A percentile compares a stretch with the other conserved stretches of the same genome.
Conservation (phyloP, 495 filamentous ascomycete genomes). For the Letharia columbiana region DNA sequence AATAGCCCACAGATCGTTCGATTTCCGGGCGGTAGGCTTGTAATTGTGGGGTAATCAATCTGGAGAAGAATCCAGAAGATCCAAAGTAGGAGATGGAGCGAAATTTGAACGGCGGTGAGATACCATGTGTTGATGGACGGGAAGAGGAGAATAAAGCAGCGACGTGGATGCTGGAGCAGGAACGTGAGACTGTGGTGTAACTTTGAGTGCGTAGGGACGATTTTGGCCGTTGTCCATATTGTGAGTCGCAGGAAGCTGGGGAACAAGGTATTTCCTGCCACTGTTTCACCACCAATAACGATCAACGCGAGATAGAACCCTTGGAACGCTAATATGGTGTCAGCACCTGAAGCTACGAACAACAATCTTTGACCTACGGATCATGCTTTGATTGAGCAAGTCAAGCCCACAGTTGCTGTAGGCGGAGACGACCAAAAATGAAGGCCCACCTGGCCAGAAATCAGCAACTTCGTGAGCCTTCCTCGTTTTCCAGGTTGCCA, state of each 20-base stretch:
- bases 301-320: not conserved
- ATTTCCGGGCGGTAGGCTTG: not conserved
- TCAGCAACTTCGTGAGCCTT: not conserved
- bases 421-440: not conserved
- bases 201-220: not conserved
- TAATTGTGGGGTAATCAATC: not conserved
- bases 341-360: not conserved
- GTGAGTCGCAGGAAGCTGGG: not conserved
- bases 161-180: not conserved
- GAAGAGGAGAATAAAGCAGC: constrained; percentile 5
- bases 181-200: constrained; percentile 1
- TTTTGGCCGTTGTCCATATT: not conserved
- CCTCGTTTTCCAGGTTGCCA: not conserved
- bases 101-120: not conserved
- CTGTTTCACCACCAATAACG: not conserved
- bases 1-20: not conserved
- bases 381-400: not conserved
- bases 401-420: not conserved
- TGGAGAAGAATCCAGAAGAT: constrained; percentile 5
- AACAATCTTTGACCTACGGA: not conserved
- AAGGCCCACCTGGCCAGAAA: constrained; percentile 1
- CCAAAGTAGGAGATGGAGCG: not conserved
- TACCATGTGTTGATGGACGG: constrained; percentile 10
- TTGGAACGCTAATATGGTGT: not conserved
- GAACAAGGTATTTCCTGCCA: constrained; percentile 4